phyloP scores from a whole-genome alignment of 345 rosid genomes.

The Aquilaria yunnanensis region DNA sequence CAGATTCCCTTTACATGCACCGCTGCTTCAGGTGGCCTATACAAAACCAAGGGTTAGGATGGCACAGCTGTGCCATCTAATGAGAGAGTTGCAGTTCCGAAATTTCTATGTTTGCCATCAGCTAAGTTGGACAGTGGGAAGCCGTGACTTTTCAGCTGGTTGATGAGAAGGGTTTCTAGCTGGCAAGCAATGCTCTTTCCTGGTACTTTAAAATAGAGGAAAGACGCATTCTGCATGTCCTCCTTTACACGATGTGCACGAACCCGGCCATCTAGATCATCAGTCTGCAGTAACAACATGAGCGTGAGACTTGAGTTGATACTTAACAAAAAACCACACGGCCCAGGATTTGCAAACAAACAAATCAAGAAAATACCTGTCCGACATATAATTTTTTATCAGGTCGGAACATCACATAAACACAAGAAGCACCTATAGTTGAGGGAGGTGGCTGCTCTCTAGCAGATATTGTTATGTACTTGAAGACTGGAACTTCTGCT shows the following conservation, averaged over 20 bases:
- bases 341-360: too few relatives aligned
- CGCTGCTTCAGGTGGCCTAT: not conserved
- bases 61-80: constrained; percentile 17
- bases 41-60: constrained; percentile 14
- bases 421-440: constrained; percentile 76
- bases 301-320: not conserved
- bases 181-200: constrained; percentile 96
- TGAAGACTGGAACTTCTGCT: constrained; percentile 27
- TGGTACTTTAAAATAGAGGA: constrained; percentile 65
- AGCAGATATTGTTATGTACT: constrained; percentile 51
- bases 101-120: constrained; percentile 92
- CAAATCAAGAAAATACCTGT: constrained; percentile 40
- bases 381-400: constrained; percentile 80
- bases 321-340: not conserved
- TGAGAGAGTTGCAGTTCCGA: constrained; percentile 43
- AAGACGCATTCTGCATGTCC: constrained; percentile 63
- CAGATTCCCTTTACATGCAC: not conserved
- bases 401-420: constrained; percentile 78
- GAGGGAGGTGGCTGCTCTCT: constrained; percentile 96
- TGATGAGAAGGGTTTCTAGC: constrained; percentile 88
- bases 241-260: constrained; percentile 61
- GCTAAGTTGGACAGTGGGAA: constrained; percentile 60
- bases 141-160: constrained; percentile 66
- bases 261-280: constrained; percentile 86
- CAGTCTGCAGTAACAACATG: constrained; percentile 47